Evolutionary conservation across 352 stramenopile species (phyloP), one percentile per base, ranked within the genome.

Genomic region (Phytophthora ohioensis): DNA sequence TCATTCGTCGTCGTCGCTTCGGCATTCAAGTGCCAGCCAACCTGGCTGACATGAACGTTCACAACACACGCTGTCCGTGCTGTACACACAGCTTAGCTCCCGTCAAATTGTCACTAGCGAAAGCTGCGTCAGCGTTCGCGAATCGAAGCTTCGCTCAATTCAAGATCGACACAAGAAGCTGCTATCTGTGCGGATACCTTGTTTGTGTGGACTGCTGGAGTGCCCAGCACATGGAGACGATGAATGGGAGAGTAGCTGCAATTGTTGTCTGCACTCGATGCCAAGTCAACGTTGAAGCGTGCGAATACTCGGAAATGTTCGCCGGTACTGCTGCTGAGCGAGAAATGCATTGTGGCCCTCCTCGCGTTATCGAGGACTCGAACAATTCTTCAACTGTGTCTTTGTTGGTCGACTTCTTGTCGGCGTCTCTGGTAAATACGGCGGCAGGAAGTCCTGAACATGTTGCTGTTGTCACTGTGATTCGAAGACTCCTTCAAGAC

Each of bases 251-350:
- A 11, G 57, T 76, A 3, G 69, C 69, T 2, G 59, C 52, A 1
- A 73, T 76, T 63, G 59, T 73, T 0, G 69, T 76, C 3, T 76
- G 69, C n/a, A 73, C 52, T 13, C 43, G 69, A n/a, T 76, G 69
- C 5, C 52, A 67, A 9, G 64, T 42, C 12, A 62, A 62, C 45
- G 69, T 76, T 8, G 45, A 76, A 53, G 64, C 69, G 5, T 79
- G 78, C 32, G 78, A 88, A 52, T 88, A 81, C 53, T 60, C 67
- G 7, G 21, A 57, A 21, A 54, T 71, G 35, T 64, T 64, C 27
- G 55, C 55, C 10, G 45, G 55, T n/a, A 65, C 64, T 11, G 54
- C 61, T 13, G 38, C 34, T 10, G 47, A 66, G n/a, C 60, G 67
- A 5, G 54, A 56, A n/a, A 57, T n/a, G 5, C 38, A 63, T 35